phyloP scores from a whole-genome alignment of 768 basidiomycete genomes.

The Calvatia gigantea region DNA sequence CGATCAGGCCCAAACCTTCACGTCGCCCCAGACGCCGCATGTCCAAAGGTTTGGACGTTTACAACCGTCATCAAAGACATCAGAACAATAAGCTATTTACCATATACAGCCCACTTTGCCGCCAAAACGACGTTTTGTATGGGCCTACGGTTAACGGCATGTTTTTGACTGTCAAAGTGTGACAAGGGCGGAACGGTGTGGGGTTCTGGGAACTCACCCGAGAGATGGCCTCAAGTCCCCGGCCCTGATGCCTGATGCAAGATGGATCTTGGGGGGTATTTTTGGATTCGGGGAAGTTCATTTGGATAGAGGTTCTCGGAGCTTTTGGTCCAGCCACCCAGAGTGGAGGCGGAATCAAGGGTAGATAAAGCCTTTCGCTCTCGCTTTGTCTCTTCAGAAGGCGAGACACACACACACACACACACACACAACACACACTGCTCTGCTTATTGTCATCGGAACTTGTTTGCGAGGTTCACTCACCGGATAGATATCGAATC shows the following conservation, averaged over 20 bases:
- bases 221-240: slow-evolving; percentile 8
- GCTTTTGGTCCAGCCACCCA: slow-evolving; percentile 1
- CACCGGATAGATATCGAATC: background rate
- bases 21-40: slow-evolving; percentile 1
- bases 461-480: background rate
- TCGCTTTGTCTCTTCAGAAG: background rate
- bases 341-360: slow-evolving; percentile 2
- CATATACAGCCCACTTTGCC: background rate
- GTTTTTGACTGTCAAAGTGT: slow-evolving; percentile 9
- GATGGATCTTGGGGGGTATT: slow-evolving; percentile 12
- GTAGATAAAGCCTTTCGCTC: slow-evolving; percentile 5
- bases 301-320: slow-evolving; percentile 3
- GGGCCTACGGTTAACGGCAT: background rate
- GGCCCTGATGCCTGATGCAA: no score
- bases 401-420: no score
- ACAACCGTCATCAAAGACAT: slow-evolving; percentile 9
- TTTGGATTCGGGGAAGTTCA: slow-evolving; percentile 7
- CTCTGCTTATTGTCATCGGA: background rate
- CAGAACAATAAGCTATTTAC: slow-evolving; percentile 8
- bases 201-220: background rate
- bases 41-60: slow-evolving; percentile 6
- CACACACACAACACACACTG: background rate
- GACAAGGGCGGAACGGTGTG: slow-evolving; percentile 3
- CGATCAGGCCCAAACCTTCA: slow-evolving; percentile 4
- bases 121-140: background rate